Base-by-base conservation (phyloP, 805 yeast genomes). In the Saccharomycopsis microspora region DNA sequence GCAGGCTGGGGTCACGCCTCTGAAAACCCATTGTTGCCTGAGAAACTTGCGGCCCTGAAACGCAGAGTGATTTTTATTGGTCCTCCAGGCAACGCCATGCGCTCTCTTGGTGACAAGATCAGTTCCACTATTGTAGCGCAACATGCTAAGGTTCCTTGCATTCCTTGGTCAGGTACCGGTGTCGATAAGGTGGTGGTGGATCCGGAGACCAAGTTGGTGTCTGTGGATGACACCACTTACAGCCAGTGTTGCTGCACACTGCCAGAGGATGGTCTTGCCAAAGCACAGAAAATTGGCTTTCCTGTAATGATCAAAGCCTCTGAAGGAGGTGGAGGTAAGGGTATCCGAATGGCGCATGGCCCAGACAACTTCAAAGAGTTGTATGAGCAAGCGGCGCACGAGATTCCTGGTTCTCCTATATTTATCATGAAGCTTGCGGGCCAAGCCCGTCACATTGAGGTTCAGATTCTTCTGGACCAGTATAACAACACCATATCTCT, bases 1-100 rank as follows among this genome's bases (percentile, higher is more conserved):
- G 99, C 99, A 35, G 99, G 99, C 60, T 93, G 99, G 99, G 99
- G 99, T 60, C 98, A 94, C 64, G 99, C 99, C 32, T 86, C 96
- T n/a, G 99, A 93, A 71, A 90, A 94, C 69, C 99, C 99, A 31
- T 65, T 71, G 42, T 76, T 93, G 56, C 99, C 99, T 32, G 98
- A 93, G 67, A 79, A 76, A 66, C 74, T 93, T 64, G 97, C 97
- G 10, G 82, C 82, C n/a, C 87, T 96, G 19, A 87, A 89, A 52
- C 83, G 87, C 65, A 85, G 76, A 60, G 84, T 94, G 59, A 74
- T 93, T 48, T 93, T 93, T 61, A 93, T 93, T 64, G 99, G 99
- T 55, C 99, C 99, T 53, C 98, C 99, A 55, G 97, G 97, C 39
- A 82, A 88, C 41, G 99, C 99, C 42, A 93, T 93, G 99, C 80